phyloP scores from a whole-genome alignment of 768 basidiomycete species.

The Naganishia vaughanmartiniae region DNA sequence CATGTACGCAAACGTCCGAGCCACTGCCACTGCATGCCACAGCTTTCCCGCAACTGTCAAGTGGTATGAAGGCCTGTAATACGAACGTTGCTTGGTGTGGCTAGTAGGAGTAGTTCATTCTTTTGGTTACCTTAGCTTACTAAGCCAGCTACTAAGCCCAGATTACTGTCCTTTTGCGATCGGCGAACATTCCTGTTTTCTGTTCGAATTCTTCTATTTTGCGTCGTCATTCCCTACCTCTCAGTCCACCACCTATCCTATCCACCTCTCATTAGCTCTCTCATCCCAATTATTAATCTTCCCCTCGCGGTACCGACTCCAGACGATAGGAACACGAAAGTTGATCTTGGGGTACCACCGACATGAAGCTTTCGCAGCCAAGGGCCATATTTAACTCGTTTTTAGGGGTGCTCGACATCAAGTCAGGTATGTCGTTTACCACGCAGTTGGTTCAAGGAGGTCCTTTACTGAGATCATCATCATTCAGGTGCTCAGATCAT shows the following conservation, averaged over 20 bases:
- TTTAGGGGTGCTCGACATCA: slow-evolving; percentile 83
- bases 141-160: not conserved
- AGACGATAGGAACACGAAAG: not conserved
- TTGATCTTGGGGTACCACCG: not conserved
- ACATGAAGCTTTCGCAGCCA: slow-evolving; percentile 31
- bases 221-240: not conserved
- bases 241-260: not conserved
- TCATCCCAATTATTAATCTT: no score
- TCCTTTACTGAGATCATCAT: not conserved
- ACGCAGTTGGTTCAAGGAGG: not conserved
- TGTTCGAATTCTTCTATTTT: not conserved
- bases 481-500: slow-evolving; percentile 70
- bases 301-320: not conserved
- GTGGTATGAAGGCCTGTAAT: no score
- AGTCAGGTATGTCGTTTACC: slow-evolving; percentile 62
- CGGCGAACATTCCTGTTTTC: not conserved
- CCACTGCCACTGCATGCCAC: no score
- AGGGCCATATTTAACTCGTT: slow-evolving; percentile 60
- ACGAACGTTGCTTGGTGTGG: not conserved
- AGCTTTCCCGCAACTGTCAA: no score
- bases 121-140: not conserved
- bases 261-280: not conserved
- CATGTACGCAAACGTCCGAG: no score
- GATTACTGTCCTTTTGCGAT: not conserved
- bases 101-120: not conserved